Evolutionary conservation across 1,284 basidiomycete genomes (phyloP), one percentile per base, ranked within the genome.

Genomic region (Ustanciosporium gigantosporum): DNA sequence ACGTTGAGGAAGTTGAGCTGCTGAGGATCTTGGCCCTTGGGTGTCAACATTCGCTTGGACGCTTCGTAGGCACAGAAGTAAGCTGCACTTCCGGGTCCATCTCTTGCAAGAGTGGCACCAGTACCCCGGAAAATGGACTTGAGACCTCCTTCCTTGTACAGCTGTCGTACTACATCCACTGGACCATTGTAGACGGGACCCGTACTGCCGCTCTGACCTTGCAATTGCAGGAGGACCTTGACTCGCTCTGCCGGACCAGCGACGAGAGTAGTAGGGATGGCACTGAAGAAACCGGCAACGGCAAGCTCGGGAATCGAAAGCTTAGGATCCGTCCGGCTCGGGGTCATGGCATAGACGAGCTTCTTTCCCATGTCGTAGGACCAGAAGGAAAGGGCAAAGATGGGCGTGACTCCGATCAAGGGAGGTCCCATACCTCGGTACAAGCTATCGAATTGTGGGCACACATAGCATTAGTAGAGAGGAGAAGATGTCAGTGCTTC

Each of bases 311-410:
- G 75, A 24, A 86, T 85, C n/a, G 87, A 86, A 35, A 99, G 82
- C 22, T 81, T 77, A 42, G 84, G 82, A 45, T 81, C 84, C 39
- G 80, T 82, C 45, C 91, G 85, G 57, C 87, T 83, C 9, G 81
- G 81, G 0, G 81, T 82, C n/a, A 77, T 48, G 16, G 85, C 77
- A 70, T 87, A 85, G 45, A 97, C 90, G 53, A 97, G 80, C 68
- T 88, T 86, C 80, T 97, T 97, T 34, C 94, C 92, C 57, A 87
- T 83, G 77, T 96, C 93, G 79, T 97, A 98, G 16, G 90, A 91
- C 92, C 93, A 97, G 83, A 99, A 99, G 3, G 92, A 96, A 36
- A 98, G 82, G 13, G 95, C 95, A 77, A 98, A 99, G 77, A 98
- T 98, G 38, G 95, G 95, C 2, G 95, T 97, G 24, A 99, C 92